Percentiles rank a stretch among this genome's conserved stretches.
Conservation (phyloP, 805 yeast species). For the Metschnikowia santaceciliae region DNA sequence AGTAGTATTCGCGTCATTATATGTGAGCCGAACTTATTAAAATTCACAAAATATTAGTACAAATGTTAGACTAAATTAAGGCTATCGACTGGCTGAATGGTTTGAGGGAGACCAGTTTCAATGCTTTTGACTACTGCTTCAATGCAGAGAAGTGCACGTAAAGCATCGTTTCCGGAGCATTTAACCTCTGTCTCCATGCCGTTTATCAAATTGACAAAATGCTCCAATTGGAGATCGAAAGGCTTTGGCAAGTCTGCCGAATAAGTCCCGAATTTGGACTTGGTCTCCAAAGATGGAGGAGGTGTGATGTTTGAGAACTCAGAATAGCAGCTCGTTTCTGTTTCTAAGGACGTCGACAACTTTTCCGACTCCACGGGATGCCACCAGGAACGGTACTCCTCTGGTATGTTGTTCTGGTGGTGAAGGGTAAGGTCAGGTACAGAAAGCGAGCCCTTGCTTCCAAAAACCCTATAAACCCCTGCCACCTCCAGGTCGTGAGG, state of each 20-base stretch:
- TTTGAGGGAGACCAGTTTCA: slow-evolving; percentile 28
- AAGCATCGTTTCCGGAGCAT: slow-evolving; percentile 34
- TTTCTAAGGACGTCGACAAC: slow-evolving; percentile 10
- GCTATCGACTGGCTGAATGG: slow-evolving; percentile 2
- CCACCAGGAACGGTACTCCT: slow-evolving; percentile 25
- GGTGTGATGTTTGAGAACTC: slow-evolving; percentile 21
- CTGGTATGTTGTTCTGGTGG: slow-evolving; percentile 25
- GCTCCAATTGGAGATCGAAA: slow-evolving; percentile 37
- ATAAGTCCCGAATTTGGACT: slow-evolving; percentile 11
- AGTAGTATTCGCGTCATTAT: neutral
- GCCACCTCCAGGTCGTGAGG: slow-evolving; percentile 28
- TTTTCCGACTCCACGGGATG: slow-evolving; percentile 23
- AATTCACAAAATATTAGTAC: neutral
- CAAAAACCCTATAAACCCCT: slow-evolving; percentile 39
- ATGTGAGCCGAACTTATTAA: neutral
- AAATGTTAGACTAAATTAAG: neutral
- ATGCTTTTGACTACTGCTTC: slow-evolving; percentile 33
- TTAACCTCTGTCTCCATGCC: slow-evolving; percentile 25
- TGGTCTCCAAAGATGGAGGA: slow-evolving; percentile 27
- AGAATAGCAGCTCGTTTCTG: neutral
- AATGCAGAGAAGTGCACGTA: slow-evolving; percentile 31
- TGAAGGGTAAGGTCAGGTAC: slow-evolving; percentile 39
- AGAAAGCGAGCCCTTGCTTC: slow-evolving; percentile 36
- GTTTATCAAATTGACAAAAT: slow-evolving; percentile 32
- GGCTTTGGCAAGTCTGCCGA: slow-evolving; percentile 22